Conservation (phyloP, 2,329 filamentous ascomycete genomes). For the Arthrobotrys entomopaga region DNA sequence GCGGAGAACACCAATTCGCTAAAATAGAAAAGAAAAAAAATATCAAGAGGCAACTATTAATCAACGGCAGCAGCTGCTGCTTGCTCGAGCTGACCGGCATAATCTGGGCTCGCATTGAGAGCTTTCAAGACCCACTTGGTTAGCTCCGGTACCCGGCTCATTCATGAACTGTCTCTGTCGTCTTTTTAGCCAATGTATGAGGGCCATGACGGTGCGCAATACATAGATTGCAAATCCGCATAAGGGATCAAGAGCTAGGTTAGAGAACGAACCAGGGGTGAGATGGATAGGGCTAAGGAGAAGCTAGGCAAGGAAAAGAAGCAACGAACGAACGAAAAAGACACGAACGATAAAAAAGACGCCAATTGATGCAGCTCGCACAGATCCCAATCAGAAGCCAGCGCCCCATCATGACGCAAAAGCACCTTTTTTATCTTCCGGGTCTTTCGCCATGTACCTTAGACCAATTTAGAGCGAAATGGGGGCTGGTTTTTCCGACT, state of each 20-base stretch:
- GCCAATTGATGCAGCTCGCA: conserved; percentile 49
- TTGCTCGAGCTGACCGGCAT: conserved; percentile 19
- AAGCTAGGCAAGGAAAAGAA: conserved; percentile 16
- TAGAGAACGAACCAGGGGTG: conserved; percentile 35
- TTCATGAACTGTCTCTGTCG: conserved; percentile 22
- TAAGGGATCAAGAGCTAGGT: conserved; percentile 34
- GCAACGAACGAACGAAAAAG: conserved; percentile 15
- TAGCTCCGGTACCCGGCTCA: conserved; percentile 41
- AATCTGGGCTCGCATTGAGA: conserved; percentile 38
- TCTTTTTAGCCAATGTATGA: conserved; percentile 50
- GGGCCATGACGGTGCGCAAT: conserved; percentile 30
- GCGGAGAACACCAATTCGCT: conserved; percentile 38
- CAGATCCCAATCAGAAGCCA: conserved; percentile 44
- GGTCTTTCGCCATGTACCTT: conserved; percentile 15
- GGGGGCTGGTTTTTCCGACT: conserved; percentile 53
- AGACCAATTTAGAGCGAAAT: conserved; percentile 45
- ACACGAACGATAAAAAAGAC: conserved; percentile 14
- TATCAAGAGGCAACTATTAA: not conserved
- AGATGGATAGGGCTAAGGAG: conserved; percentile 46
- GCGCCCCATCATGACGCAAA: conserved; percentile 50
- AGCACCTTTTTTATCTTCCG: conserved; percentile 47
- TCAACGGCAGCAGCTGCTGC: not conserved
- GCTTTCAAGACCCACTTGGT: conserved; percentile 43
- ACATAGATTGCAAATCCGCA: conserved; percentile 32
- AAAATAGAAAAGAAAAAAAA: conserved; percentile 15